These are phyloP conservation scores for Moesziomyces sp. DNA, from an alignment of 1,284 basidiomycete genomes.

Conservation along the genomic window DNA sequence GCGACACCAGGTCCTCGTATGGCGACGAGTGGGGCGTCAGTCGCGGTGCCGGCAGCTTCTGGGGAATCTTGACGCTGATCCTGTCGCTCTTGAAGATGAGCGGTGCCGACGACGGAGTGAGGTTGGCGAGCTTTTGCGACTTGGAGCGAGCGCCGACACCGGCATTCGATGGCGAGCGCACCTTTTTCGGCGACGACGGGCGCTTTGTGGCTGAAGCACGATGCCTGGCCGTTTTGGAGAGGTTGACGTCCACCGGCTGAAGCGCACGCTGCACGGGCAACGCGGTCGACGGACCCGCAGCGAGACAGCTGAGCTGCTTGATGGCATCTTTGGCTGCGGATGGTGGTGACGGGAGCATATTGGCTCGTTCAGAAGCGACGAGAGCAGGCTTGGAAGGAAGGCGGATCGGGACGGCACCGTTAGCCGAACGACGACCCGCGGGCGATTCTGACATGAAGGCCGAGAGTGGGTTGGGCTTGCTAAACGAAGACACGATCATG, in stretches of 20 bases:
- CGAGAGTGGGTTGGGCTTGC: constrained; percentile 3
- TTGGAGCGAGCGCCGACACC: constrained; percentile 7
- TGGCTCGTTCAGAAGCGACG: not conserved
- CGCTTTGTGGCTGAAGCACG: constrained; percentile 11
- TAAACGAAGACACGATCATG: constrained; percentile 25
- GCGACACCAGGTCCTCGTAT: constrained; percentile 35
- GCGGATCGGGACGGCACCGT: too few species aligned
- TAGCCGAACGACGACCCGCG: not conserved
- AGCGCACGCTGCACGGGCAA: constrained; percentile 9
- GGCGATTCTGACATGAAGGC: constrained; percentile 1
- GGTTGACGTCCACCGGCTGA: constrained; percentile 21
- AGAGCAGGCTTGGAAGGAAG: not conserved
- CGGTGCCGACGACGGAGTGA: constrained; percentile 6
- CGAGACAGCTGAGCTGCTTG: constrained; percentile 6
- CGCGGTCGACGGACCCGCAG: not conserved
- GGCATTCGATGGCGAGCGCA: constrained; percentile 20
- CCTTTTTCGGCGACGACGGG: constrained; percentile 3
- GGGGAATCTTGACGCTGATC: constrained; percentile 37
- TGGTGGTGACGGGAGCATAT: not conserved
- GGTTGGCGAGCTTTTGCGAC: constrained; percentile 3
- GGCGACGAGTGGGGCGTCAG: constrained; percentile 36
- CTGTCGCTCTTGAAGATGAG: constrained; percentile 29
- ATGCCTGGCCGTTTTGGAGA: constrained; percentile 14
- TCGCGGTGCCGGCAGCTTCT: constrained; percentile 31
- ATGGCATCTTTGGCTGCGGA: constrained; percentile 6